phyloP scores from a whole-genome alignment of 306 rosid genomes.

The Inga leiocalycina region DNA sequence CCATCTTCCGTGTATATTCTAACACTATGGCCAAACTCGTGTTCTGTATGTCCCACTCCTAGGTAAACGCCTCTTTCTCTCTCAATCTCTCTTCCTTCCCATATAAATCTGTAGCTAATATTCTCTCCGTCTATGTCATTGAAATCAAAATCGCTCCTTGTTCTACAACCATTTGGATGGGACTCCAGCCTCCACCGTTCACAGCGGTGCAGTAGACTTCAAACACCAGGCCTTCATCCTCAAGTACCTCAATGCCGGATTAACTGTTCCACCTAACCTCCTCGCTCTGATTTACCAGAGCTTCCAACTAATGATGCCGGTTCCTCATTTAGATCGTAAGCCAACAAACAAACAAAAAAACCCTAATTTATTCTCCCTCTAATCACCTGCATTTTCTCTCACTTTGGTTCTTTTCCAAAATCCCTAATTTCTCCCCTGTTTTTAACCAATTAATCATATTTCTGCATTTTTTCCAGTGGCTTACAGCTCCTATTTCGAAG shows the following conservation, averaged over 20 bases:
- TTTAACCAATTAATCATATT: not conserved
- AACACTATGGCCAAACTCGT: slow-evolving; percentile 30
- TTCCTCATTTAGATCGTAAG: slow-evolving; percentile 67
- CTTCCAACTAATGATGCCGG: slow-evolving; percentile 40
- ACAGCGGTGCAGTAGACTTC: slow-evolving; percentile 85
- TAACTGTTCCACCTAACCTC: slow-evolving; percentile 84
- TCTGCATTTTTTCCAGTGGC: slow-evolving; percentile 49
- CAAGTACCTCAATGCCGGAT: slow-evolving; percentile 77
- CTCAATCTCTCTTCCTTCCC: slow-evolving; percentile 20
- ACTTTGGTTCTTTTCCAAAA: not conserved
- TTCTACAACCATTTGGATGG: slow-evolving; percentile 35
- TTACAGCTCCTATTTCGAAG: slow-evolving; percentile 58
- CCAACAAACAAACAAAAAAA: not conserved
- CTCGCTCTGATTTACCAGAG: slow-evolving; percentile 66
- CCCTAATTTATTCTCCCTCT: not conserved
- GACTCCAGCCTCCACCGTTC: slow-evolving; percentile 68
- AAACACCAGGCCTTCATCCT: slow-evolving; percentile 89
- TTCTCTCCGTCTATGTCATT: not conserved
- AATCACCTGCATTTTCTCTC: not conserved
- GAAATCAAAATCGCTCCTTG: not conserved
- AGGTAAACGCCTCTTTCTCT: slow-evolving; percentile 40
- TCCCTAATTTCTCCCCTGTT: not conserved
- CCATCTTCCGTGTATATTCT: not conserved
- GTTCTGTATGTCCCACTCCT: slow-evolving; percentile 21
- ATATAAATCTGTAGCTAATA: not conserved